phyloP scores from a whole-genome alignment of 495 filamentous ascomycete genomes.

The Penicillium lividum region DNA sequence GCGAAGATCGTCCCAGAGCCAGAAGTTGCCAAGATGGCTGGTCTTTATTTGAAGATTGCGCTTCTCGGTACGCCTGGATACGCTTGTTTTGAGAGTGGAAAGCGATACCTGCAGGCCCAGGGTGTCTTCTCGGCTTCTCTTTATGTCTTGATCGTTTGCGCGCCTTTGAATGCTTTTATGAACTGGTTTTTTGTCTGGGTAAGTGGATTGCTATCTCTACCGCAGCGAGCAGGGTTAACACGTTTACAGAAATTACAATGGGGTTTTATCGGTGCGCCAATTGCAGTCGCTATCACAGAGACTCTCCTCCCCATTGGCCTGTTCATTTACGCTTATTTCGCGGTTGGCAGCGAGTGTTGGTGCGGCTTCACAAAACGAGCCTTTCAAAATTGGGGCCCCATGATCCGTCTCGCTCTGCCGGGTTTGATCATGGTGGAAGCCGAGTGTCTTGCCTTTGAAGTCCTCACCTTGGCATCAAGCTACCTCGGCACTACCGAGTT shows the following conservation, averaged over 20 bases:
- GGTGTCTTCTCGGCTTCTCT: slow-evolving; percentile 69
- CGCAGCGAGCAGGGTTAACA: not conserved
- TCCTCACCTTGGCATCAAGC: slow-evolving; percentile 70
- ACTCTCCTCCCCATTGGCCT: slow-evolving; percentile 76
- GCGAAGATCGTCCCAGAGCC: slow-evolving; percentile 63
- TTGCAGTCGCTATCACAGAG: slow-evolving; percentile 80
- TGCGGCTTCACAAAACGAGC: slow-evolving; percentile 71
- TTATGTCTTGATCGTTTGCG: slow-evolving; percentile 66
- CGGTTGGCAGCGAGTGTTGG: slow-evolving; percentile 68
- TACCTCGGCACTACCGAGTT: slow-evolving; percentile 70
- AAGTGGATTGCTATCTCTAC: slow-evolving; percentile 21
- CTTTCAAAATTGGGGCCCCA: slow-evolving; percentile 80
- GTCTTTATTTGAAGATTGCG: slow-evolving; percentile 66
- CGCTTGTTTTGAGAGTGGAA: slow-evolving; percentile 69
- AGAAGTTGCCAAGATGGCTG: slow-evolving; percentile 63
- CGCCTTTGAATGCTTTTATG: slow-evolving; percentile 70
- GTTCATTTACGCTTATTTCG: slow-evolving; percentile 66
- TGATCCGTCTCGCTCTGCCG: slow-evolving; percentile 81
- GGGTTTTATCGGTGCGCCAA: slow-evolving; percentile 83
- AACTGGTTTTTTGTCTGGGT: slow-evolving; percentile 78
- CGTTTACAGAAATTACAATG: slow-evolving; percentile 60
- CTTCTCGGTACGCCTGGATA: slow-evolving; percentile 69
- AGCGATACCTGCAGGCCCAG: slow-evolving; percentile 74
- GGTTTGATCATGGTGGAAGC: slow-evolving; percentile 92
- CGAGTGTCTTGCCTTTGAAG: slow-evolving; percentile 83